Evolutionary conservation across 352 stramenopile species (phyloP), one percentile per base, ranked within the genome.

Genomic region (Phytophthora rubi): DNA sequence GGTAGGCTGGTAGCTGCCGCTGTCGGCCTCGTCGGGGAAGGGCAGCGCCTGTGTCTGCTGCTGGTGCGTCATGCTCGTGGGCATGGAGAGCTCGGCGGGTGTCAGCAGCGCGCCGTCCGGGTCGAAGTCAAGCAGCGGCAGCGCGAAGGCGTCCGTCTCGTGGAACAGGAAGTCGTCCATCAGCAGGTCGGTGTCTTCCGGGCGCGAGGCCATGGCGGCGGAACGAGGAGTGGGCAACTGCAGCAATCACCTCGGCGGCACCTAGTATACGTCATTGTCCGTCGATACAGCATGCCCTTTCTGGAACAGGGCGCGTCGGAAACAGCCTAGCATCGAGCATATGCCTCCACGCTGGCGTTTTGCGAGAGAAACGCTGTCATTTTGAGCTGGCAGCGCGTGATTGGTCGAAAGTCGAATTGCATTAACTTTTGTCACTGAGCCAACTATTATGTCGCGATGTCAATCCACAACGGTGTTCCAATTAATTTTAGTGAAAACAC

Each of bases 131-230:
- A 92, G 66, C 53, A 81, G 58, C 58, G 77, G 56, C 39, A 77
- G 39, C n/a, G 65, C 53, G 16, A 77, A 77, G 53, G 37, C 45
- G 52, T 77, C 66, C 48, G 68, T 71, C 65, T 89, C 79, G 37
- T 83, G 70, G 48, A 82, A 69, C 45, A 90, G 72, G 26, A 90
- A 73, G 44, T 88, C 81, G 72, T 86, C 81, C 74, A 87, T 77
- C 60, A 89, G 44, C 35, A 71, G 51, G 26, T 68, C 61, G 18
- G 23, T 16, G 23, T 65, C 52, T 13, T 59, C 47, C 42, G 30
- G 30, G 2, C 35, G 42, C 52, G 52, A 62, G 26, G 59, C 42
- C 63, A 64, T 59, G 13, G 59, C 45, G 42, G 48, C 37, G 12
- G 35, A 35, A 48, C 28, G 39, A 13, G 42, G 16, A 21, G 16